phyloP scores from a whole-genome alignment of 495 filamentous ascomycete species.

The Penicillium pulvis region DNA sequence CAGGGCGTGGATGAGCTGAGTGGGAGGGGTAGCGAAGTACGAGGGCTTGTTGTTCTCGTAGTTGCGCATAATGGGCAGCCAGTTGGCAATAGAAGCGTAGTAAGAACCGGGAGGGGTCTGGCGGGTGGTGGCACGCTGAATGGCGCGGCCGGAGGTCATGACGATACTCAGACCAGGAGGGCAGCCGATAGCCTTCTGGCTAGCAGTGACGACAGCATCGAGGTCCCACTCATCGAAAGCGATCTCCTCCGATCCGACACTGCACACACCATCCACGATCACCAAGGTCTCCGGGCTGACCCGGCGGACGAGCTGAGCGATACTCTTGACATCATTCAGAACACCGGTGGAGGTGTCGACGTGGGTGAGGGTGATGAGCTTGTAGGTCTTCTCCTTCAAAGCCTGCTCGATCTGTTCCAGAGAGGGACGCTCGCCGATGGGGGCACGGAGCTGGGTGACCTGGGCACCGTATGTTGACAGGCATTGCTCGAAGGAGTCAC shows the following conservation, averaged over 20 bases:
- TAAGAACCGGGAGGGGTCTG: conserved; percentile 81
- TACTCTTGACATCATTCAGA: conserved; percentile 80
- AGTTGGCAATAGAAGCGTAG: conserved; percentile 95
- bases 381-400: conserved; percentile 85
- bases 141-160: conserved; percentile 88
- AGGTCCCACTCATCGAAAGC: conserved; percentile 92
- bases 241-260: conserved; percentile 93
- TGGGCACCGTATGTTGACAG: conserved; percentile 87
- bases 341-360: conserved; percentile 98
- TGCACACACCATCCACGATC: conserved; percentile 94
- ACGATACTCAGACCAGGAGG: conserved; percentile 91
- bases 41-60: conserved; percentile 96
- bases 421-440: conserved; percentile 86
- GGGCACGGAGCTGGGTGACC: conserved; percentile 83
- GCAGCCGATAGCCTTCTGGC: conserved; percentile 94
- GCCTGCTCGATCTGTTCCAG: conserved; percentile 84
- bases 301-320: conserved; percentile 77
- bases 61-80: conserved; percentile 98
- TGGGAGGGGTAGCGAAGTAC: conserved; percentile 96
- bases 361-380: conserved; percentile 90
- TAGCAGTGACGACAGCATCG: conserved; percentile 90
- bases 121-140: conserved; percentile 75
- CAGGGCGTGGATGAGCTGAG: conserved; percentile 90
- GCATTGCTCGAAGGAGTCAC: conserved; percentile 91
- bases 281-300: conserved; percentile 90